Base-by-base conservation (phyloP, 345 rosid genomes). In the Trapa bicornis region DNA sequence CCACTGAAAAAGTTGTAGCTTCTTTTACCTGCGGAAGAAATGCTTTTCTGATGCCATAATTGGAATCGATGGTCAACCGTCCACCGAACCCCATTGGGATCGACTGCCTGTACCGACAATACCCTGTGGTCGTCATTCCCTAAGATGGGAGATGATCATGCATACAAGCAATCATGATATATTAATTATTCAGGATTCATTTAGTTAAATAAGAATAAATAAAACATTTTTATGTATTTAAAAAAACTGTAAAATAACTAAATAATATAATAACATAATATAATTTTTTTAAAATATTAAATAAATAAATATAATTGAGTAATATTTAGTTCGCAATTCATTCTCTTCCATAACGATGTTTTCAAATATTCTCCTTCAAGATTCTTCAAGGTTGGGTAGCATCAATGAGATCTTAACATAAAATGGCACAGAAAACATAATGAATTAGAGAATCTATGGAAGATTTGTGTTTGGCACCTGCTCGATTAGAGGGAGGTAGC, bases 401-500 rank as follows among this genome's bases (percentile, higher is more conserved):
- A 41, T 6, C 48, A 16, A 22, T 17, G 32, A 7, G 35, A 1
- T n/a, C 16, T 22, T 39, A 4, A 47, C 14, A 13, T 47, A 47
- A 22, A 22, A 22, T 0, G 2, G 2, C 16, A 47, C 52, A 47
- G 12, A 47, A 47, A 16, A 50, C 3, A 15, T 17, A 50, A 50
- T 50, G n/a, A 15, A 50, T 2, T 13, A 50, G 54, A 2, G 54
- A 17, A 3, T 16, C 22, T 42, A 4, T 29, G 56, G 22, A 50
- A 14, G 56, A 16, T 15, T 15, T 1, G 1, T 29, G 35, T 7
- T 8, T 9, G 33, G 38, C 38, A 92, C 96, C 87, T 92, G 98
- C 47, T 92, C 96, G n/a, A 89, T 85, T 4, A 92, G 72, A 14
- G 98, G 97, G n/a, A 86, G 86, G 79, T 85, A 89, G 52, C 98